Conservation (phyloP, 768 basidiomycete genomes). For the Tricholoma sp. region DNA sequence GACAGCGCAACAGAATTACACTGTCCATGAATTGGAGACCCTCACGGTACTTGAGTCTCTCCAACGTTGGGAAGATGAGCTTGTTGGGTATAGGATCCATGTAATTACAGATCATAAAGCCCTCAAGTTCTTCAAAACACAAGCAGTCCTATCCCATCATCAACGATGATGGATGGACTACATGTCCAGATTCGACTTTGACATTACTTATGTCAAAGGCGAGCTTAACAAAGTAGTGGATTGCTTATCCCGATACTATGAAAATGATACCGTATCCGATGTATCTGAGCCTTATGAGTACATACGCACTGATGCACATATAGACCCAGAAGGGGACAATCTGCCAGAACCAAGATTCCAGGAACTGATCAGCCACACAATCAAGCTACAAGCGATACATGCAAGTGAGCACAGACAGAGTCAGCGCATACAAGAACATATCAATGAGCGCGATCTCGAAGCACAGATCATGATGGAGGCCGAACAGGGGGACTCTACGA, state of each 20-base stretch:
- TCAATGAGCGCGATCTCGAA: background rate
- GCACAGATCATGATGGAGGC: background rate
- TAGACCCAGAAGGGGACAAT: constrained; percentile 17
- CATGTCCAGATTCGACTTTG: constrained; percentile 20
- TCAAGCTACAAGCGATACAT: background rate
- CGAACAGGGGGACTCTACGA: background rate
- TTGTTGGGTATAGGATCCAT: constrained; percentile 17
- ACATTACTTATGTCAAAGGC: constrained; percentile 20
- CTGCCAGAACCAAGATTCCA: constrained; percentile 5
- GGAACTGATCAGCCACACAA: constrained; percentile 6
- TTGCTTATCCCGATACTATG: constrained; percentile 20
- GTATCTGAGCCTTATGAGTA: too few relatives aligned
- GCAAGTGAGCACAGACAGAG: background rate
- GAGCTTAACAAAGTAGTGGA: constrained; percentile 25
- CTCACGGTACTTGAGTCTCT: constrained; percentile 13
- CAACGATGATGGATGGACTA: constrained; percentile 24
- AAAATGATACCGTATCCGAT: too few relatives aligned
- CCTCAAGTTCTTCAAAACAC: constrained; percentile 19
- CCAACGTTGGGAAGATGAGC: constrained; percentile 27
- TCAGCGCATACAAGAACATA: background rate
- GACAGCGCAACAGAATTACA: background rate
- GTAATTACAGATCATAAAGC: constrained; percentile 26
- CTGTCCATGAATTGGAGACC: constrained; percentile 3
- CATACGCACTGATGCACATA: too few relatives aligned
- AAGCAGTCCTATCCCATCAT: constrained; percentile 7